A percentile compares a stretch with the other conserved stretches of the same genome.
These are phyloP conservation scores for Macadamia integrifolia DNA, from an alignment of 164 flowering plant genomes.

Conservation along the genomic window DNA sequence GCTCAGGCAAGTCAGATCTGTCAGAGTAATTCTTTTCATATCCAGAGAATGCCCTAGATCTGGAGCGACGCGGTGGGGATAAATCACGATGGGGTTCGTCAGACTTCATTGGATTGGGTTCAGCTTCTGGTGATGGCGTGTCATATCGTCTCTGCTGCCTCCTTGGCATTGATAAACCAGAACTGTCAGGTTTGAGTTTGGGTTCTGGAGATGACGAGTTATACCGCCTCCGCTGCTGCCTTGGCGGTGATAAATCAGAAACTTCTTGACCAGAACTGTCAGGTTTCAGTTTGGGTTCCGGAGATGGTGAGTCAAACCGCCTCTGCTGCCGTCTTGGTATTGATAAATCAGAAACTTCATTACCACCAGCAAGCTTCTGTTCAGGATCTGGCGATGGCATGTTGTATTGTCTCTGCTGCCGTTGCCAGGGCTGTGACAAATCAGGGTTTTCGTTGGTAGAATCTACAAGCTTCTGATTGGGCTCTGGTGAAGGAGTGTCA, in stretches of 20 bases:
- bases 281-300: conserved; percentile 13
- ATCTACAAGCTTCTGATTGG: conserved; percentile 1
- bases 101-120: conserved; percentile 6
- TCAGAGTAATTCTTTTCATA: conserved; percentile 8
- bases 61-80: conserved; percentile 24
- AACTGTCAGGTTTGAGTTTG: conserved; percentile 2
- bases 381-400: conserved; percentile 20
- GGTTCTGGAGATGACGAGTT: conserved; percentile 19
- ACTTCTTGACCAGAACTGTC: conserved; percentile 5
- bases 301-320: conserved; percentile 28
- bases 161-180: conserved; percentile 29
- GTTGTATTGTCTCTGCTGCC: conserved; percentile 9
- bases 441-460: conserved; percentile 16
- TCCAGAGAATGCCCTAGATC: conserved; percentile 5
- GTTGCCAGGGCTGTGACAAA: conserved; percentile 29
- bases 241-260: conserved; percentile 34
- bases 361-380: too few relatives aligned
- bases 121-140: conserved; percentile 20
- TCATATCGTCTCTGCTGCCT: conserved; percentile 12
- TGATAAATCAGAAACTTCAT: conserved; percentile 22
- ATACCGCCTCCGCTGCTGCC: conserved; percentile 14
- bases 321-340: conserved; percentile 20
- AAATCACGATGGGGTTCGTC: conserved; percentile 3
- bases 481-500: conserved; percentile 32
- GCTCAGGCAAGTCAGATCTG: conserved; percentile 16